Evolutionary conservation across 768 basidiomycete genomes (phyloP), one percentile per base, ranked within the genome.

Genomic region (Rhizopogon salebrosus): DNA sequence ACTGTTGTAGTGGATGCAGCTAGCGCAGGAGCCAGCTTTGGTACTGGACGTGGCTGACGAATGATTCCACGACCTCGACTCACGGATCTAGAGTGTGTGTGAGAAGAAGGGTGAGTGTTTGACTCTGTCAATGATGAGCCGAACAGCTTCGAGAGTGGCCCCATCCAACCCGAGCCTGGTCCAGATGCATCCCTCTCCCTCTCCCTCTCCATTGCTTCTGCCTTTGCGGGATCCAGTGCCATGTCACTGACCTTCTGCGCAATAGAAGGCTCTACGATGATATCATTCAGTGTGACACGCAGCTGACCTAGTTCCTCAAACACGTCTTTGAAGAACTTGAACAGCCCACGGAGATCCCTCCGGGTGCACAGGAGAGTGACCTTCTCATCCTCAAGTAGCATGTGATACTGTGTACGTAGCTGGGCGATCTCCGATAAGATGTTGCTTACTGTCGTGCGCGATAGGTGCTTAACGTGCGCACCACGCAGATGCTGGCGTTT

Each of bases 1-100:
- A 98, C 95, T 1, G 92, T 94, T 45, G 90, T 95, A 2, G 89
- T 77, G 20, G 90, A 91, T 9, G 97, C 92, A 10, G 88, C 85
- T 27, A 93, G 80, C 10, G 90, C 92, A 2, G 95, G 88, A 1
- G 82, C 81, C 24, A 88, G 77, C 66, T 98, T 98, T 2, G 87
- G 90, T 22, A 83, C 85, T 6, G 80, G 68, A 24, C 82, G 77
- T n/a, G 70, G 63, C n/a, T 62, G 54, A 0, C 65, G 66, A 3
- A 49, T 50, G 38, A 48, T 59, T 22, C 54, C 61, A 22, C 54
- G 56, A n/a, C 59, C 64, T 31, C 63, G 64, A 56, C 50, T 66
- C 58, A 38, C 55, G 49, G 54, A 66, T 57, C 27, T 66, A 48
- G 29, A 67, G 59, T 53, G 67, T 64, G 53, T 66, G 61, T 64